Base-by-base conservation (phyloP, 106 monocot species). In the Ottelia alismoides region DNA sequence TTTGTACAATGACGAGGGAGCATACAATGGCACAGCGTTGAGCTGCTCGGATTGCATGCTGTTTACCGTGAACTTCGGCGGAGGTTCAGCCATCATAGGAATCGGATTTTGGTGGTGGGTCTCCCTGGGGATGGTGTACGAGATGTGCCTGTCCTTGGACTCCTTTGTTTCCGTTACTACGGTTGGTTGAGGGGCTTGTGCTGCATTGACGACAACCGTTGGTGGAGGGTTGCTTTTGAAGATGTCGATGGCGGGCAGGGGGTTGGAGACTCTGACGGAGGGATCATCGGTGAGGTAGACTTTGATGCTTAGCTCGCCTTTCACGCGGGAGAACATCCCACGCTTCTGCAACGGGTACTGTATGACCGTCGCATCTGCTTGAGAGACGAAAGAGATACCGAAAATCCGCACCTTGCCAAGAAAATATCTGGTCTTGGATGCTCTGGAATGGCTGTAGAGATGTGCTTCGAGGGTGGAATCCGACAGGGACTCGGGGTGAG, bases 331-430 rank as follows among this genome's bases (percentile, higher is more conserved):
- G 60, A 81, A 70, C 31, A 81, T 55, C 26, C 58, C 28, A 10
- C 71, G 72, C 48, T 78, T 84, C 61, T 78, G 67, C 45, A 84
- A 59, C 1, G 78, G 83, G 29, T 68, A 83, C 71, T 64, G 60
- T 25, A 68, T 26, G 22, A 57, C 60, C 7, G 59, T 45, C 2
- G 83, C 57, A 52, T 83, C 71, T 6, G 64, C 31, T 22, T 30
- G 59, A 51, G 51, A 32, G 19, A 78, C 73, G 28, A 83, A 74
- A n/a, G 83, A 83, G 20, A 71, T 65, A 11, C 71, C 78, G 3
- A 68, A 19, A 12, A 78, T 23, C 17, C 50, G 52, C 2, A 78
- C 67, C 61, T 76, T 79, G 10, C 75, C 79, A 2, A 84, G 72
- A 45, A 66, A 65, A 12, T 75, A 70, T 62, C 70, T 76, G 52